These are phyloP conservation scores for Kodamaea neixiangensis DNA, from an alignment of 805 yeast genomes.

Conservation along the genomic window DNA sequence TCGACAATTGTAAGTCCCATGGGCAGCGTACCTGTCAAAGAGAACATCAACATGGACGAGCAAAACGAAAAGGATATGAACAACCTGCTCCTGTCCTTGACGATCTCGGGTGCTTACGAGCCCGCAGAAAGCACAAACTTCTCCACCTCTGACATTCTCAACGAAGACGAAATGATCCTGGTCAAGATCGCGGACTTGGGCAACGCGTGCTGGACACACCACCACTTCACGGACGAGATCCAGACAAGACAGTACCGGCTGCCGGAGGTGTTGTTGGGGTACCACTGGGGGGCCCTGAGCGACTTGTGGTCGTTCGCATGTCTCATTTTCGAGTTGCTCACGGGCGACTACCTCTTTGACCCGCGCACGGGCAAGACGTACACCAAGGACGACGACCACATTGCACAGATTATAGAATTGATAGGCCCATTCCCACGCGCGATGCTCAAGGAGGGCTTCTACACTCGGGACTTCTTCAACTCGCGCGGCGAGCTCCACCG, in stretches of 20 bases:
- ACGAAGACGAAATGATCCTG: conserved; percentile 22
- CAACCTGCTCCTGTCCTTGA: conserved; percentile 44
- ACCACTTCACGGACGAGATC: conserved; percentile 67
- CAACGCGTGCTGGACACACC: conserved; percentile 64
- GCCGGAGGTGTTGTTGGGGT: conserved; percentile 61
- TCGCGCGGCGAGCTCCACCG: conserved; percentile 70
- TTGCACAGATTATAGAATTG: conserved; percentile 91
- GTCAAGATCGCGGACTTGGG: conserved; percentile 72
- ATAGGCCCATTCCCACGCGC: conserved; percentile 67
- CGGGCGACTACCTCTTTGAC: conserved; percentile 94
- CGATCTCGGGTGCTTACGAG: conserved; percentile 32
- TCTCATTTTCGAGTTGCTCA: conserved; percentile 81
- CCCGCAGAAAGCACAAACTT: conserved; percentile 9
- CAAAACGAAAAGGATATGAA: conserved; percentile 28
- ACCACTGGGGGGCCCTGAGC: conserved; percentile 88
- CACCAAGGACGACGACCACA: conserved; percentile 90
- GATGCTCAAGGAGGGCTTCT: conserved; percentile 58
- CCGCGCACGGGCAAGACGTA: conserved; percentile 79
- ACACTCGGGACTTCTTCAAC: conserved; percentile 65
- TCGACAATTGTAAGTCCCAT: conserved; percentile 9
- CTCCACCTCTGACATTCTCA: conserved; percentile 16
- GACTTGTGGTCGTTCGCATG: conserved; percentile 98
- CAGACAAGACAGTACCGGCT: conserved; percentile 69
- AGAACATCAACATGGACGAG: conserved; percentile 12
- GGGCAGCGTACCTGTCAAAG: conserved; percentile 11